These are phyloP conservation scores for Macroventuria anomochaeta DNA, from an alignment of 2,329 filamentous ascomycete species.

Conservation along the genomic window DNA sequence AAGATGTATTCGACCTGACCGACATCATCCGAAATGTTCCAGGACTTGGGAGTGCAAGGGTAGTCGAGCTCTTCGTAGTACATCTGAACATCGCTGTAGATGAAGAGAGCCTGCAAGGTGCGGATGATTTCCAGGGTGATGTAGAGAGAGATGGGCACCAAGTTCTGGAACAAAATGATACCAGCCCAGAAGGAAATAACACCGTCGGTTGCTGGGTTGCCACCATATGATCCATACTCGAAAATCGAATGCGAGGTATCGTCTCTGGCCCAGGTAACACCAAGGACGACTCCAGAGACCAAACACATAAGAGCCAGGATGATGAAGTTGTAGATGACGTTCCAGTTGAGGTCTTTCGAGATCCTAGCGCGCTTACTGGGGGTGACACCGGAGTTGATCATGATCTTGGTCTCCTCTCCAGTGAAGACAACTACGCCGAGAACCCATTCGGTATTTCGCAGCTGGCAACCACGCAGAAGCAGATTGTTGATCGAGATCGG, in stretches of 20 bases:
- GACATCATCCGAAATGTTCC: constrained; percentile 98
- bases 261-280: constrained; percentile 76
- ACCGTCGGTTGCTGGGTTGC: constrained; percentile 76
- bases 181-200: constrained; percentile 98
- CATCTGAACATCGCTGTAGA: constrained; percentile 95
- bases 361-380: constrained; percentile 93
- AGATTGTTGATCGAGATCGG: constrained; percentile 95
- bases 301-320: constrained; percentile 91
- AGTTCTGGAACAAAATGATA: constrained; percentile 95
- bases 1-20: constrained; percentile 99
- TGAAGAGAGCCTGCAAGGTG: constrained; percentile 92
- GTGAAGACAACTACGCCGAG: constrained; percentile 93
- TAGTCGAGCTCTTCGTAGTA: constrained; percentile 95
- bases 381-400: constrained; percentile 96
- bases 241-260: constrained; percentile 81
- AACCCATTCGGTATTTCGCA: constrained; percentile 96
- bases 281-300: constrained; percentile 82
- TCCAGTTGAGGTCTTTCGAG: constrained; percentile 93
- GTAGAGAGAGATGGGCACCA: constrained; percentile 97
- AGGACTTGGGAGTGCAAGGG: constrained; percentile 94
- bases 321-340: constrained; percentile 94
- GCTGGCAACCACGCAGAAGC: constrained; percentile 87
- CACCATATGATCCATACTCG: constrained; percentile 82
- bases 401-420: constrained; percentile 96
- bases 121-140: constrained; percentile 96